Base-by-base conservation (phyloP, 768 basidiomycete species). In the Pleurotus ostreatus region DNA sequence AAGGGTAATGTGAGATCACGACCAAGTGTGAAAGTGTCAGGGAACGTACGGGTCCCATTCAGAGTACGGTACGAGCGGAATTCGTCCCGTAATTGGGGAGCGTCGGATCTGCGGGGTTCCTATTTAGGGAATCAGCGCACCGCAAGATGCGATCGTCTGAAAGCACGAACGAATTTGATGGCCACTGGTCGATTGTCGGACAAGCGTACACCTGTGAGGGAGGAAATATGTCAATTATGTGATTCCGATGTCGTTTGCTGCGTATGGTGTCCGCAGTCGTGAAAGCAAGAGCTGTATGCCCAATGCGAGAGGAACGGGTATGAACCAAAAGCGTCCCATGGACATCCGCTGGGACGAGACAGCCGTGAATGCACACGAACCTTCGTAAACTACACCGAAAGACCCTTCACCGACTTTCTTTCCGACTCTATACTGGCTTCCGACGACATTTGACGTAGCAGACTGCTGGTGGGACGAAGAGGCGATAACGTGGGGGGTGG, bases 351-450 rank as follows among this genome's bases (percentile, higher is more conserved):
- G 30, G 30, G 30, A 34, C 9, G 30, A 34, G 8, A 8, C 30
- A 34, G 30, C 1, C 30, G 2, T 34, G 30, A 47, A 49, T 34
- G 49, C 13, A 54, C 23, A 74, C 78, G 49, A 67, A 94, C 97
- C 88, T 82, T 98, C 88, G 73, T 97, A 93, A 60, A 98, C 89
- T 62, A 98, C 96, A 65, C 96, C 96, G 69, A 99, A 99, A n/a
- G 89, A 92, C 49, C 96, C 96, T 74, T 99, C 96, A 47, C 96
- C 96, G 70, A 98, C 96, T 85, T 98, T 98, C 82, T 96, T 94
- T 49, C 96, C 96, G 51, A 98, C 94, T 60, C 90, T 82, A 68
- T 84, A 92, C 69, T 90, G 84, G 65, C 78, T 84, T 43, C 89
- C 89, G 57, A 92, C 86, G 69, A 92, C 83, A 70, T 85, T 88